phyloP scores from a whole-genome alignment of 208 protist genomes.

The Zelonia costaricensis region DNA sequence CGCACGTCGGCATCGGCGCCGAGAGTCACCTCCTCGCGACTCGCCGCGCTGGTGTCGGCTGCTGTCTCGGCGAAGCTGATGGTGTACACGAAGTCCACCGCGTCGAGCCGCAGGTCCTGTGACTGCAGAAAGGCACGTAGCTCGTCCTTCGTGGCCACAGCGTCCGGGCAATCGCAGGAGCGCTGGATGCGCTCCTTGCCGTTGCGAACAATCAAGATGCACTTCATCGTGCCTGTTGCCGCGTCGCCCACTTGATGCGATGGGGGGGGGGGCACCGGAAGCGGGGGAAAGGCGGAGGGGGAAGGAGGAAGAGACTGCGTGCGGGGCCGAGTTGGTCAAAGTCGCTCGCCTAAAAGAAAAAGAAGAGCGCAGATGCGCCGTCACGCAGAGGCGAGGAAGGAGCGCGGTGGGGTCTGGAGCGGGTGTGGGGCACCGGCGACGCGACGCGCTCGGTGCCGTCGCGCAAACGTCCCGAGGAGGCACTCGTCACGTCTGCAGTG shows the following conservation, averaged over 20 bases:
- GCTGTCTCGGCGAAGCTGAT: slow-evolving; percentile 14
- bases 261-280: neutral
- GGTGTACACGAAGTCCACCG: slow-evolving; percentile 47
- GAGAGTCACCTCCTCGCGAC: slow-evolving; percentile 5
- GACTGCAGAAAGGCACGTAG: slow-evolving; percentile 38
- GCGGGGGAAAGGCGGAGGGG: too few species aligned
- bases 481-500: too few species aligned
- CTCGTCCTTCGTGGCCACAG: slow-evolving; percentile 30
- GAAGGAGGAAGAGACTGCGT: neutral
- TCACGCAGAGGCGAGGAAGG: too few species aligned
- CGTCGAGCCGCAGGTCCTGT: slow-evolving; percentile 68
- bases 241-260: too few species aligned
- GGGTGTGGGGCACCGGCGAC: too few species aligned
- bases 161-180: slow-evolving; percentile 34
- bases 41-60: neutral
- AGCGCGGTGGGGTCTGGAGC: too few species aligned
- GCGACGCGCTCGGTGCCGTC: too few species aligned
- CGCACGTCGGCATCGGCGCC: slow-evolving; percentile 24
- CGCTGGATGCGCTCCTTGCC: slow-evolving; percentile 47
- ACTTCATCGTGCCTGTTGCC: slow-evolving; percentile 34
- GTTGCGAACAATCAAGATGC: slow-evolving; percentile 46
- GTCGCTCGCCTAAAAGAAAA: too few species aligned
- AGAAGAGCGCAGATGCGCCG: too few species aligned
- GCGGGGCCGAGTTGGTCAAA: too few species aligned
- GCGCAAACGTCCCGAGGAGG: too few species aligned